These are phyloP conservation scores for Tolypocladium endophyticum DNA, from an alignment of 2,329 filamentous ascomycete genomes.

Conservation along the genomic window DNA sequence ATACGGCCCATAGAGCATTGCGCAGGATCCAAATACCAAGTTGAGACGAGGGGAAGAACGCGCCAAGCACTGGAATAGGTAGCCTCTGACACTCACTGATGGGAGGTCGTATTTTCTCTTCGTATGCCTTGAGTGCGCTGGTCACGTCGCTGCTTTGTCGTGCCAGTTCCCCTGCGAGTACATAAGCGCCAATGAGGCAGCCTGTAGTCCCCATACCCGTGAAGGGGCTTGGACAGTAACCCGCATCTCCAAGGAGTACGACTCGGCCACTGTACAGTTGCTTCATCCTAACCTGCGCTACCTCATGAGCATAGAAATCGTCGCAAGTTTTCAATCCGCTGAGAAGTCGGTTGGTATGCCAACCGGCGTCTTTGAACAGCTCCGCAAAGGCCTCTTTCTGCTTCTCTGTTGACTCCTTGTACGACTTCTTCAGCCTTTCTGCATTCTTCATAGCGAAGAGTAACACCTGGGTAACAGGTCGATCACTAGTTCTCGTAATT, in stretches of 20 bases:
- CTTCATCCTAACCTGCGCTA: neutral
- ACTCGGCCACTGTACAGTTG: neutral
- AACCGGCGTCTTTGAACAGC: constrained; percentile 27
- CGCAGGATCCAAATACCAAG: too few species aligned
- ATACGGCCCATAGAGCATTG: too few species aligned
- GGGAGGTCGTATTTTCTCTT: too few species aligned
- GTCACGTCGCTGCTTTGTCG: constrained; percentile 1
- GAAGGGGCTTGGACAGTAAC: constrained; percentile 28
- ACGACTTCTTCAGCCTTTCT: neutral
- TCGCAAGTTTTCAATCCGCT: constrained; percentile 4
- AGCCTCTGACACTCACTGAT: too few species aligned
- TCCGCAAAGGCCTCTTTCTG: constrained; percentile 23
- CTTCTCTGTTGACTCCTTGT: constrained; percentile 6
- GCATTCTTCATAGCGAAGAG: neutral
- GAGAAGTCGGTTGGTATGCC: constrained; percentile 23
- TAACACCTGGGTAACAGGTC: neutral
- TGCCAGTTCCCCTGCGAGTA: constrained; percentile 37
- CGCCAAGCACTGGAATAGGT: too few species aligned
- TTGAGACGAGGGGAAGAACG: too few species aligned
- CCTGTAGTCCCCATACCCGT: constrained; percentile 34
- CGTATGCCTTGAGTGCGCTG: neutral
- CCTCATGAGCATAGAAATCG: neutral
- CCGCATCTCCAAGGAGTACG: neutral
- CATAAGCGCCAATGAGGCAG: constrained; percentile 34
- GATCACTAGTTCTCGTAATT: neutral